These are phyloP conservation scores for Stylonectria norvegica DNA, from an alignment of 2,329 filamentous ascomycete genomes.

Conservation along the genomic window DNA sequence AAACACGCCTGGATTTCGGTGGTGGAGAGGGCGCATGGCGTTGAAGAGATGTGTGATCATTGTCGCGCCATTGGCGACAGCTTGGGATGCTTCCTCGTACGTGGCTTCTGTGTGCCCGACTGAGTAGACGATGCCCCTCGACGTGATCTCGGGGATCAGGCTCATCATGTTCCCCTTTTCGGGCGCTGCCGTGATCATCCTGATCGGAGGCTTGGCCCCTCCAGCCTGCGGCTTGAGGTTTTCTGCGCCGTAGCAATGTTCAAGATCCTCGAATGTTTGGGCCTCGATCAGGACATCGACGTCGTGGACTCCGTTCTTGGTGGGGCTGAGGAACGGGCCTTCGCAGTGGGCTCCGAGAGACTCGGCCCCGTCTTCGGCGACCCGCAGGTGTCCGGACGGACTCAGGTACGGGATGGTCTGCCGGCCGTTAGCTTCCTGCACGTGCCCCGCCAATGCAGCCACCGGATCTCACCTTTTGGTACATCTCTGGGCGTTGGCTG, in stretches of 20 bases:
- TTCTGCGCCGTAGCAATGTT: conserved; percentile 66
- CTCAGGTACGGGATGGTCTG: conserved; percentile 72
- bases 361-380: conserved; percentile 70
- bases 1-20: conserved; percentile 88
- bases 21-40: conserved; percentile 85
- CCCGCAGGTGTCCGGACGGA: conserved; percentile 60
- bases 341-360: conserved; percentile 88
- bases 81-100: conserved; percentile 73
- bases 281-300: conserved; percentile 65
- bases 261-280: conserved; percentile 61
- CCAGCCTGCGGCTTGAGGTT: conserved; percentile 53
- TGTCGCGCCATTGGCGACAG: conserved; percentile 70
- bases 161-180: conserved; percentile 69
- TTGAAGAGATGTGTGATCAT: conserved; percentile 97
- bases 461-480: conserved; percentile 59
- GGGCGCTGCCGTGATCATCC: conserved; percentile 82
- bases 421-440: conserved; percentile 21
- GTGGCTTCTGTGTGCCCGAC: conserved; percentile 86
- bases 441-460: conserved; percentile 14
- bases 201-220: conserved; percentile 51
- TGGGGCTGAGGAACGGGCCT: conserved; percentile 79
- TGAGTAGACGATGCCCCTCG: conserved; percentile 68
- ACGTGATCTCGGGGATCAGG: conserved; percentile 64
- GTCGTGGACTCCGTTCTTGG: conserved; percentile 85
- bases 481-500: conserved; percentile 76